phyloP scores from a whole-genome alignment of 2,329 filamentous ascomycete genomes.

The Colletotrichum sp. region DNA sequence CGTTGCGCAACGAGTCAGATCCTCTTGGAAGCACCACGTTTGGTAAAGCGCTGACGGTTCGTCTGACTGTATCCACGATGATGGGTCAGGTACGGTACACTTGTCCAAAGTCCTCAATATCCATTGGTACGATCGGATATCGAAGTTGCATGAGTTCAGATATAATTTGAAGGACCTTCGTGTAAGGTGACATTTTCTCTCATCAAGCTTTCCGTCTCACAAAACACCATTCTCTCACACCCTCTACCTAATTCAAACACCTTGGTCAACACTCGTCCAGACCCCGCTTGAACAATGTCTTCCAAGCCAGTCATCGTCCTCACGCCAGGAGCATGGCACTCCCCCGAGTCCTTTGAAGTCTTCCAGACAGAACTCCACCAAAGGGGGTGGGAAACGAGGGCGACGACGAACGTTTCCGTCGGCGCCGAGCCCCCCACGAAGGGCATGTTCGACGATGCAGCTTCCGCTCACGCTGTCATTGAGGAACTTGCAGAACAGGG shows the following conservation, averaged over 20 bases:
- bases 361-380: slow-evolving; percentile 32
- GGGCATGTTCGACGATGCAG: slow-evolving; percentile 34
- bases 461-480: slow-evolving; percentile 29
- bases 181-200: background rate
- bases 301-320: slow-evolving; percentile 35
- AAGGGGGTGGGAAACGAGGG: slow-evolving; percentile 34
- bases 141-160: background rate
- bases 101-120: background rate
- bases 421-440: slow-evolving; percentile 31
- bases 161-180: background rate
- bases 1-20: too few species aligned
- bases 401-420: slow-evolving; percentile 34
- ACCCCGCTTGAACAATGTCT: background rate
- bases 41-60: background rate
- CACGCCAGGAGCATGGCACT: slow-evolving; percentile 43
- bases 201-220: background rate
- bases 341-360: slow-evolving; percentile 31
- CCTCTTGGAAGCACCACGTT: background rate
- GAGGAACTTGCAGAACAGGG: slow-evolving; percentile 33
- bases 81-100: background rate
- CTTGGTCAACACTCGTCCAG: background rate
- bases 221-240: rapidly evolving
- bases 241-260: background rate
- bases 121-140: background rate
- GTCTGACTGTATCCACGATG: background rate